phyloP scores from a whole-genome alignment of 1,284 basidiomycete genomes.

The Fomes fomentarius region DNA sequence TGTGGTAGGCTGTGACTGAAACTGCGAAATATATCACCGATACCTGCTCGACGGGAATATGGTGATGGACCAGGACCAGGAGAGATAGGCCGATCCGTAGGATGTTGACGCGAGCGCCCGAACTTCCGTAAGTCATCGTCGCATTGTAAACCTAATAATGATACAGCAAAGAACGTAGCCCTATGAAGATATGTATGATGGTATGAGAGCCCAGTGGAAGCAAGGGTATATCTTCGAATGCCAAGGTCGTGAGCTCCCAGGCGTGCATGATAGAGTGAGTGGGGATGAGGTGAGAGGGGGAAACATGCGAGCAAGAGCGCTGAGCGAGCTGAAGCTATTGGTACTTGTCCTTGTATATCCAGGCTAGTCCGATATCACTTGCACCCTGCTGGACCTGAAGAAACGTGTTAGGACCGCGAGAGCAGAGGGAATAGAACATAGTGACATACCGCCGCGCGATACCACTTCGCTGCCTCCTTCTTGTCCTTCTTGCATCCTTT shows the following conservation, averaged over 20 bases:
- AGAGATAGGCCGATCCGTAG: no score
- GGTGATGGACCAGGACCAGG: no score
- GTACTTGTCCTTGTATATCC: slow-evolving; percentile 88
- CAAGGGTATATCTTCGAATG: slow-evolving; percentile 2
- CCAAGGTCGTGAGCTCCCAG: background rate
- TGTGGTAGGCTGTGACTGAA: no score
- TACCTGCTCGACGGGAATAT: no score
- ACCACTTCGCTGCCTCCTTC: slow-evolving; percentile 88
- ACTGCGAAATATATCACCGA: no score
- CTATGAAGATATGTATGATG: background rate
- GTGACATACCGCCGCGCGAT: slow-evolving; percentile 74
- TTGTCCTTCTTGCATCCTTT: slow-evolving; percentile 90
- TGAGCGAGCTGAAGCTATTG: slow-evolving; percentile 23
- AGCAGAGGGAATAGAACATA: background rate
- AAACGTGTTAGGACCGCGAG: background rate
- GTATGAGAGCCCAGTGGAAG: background rate
- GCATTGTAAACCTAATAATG: slow-evolving; percentile 17
- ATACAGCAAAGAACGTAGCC: slow-evolving; percentile 15
- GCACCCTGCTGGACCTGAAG: slow-evolving; percentile 72
- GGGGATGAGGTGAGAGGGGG: background rate
- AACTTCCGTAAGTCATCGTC: no score
- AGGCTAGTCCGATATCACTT: slow-evolving; percentile 81
- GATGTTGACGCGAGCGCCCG: no score
- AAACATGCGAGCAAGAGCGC: background rate
- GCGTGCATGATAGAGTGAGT: background rate